Base-by-base conservation (phyloP, 345 rosid species). In the Erysimum cheiranthoides region DNA sequence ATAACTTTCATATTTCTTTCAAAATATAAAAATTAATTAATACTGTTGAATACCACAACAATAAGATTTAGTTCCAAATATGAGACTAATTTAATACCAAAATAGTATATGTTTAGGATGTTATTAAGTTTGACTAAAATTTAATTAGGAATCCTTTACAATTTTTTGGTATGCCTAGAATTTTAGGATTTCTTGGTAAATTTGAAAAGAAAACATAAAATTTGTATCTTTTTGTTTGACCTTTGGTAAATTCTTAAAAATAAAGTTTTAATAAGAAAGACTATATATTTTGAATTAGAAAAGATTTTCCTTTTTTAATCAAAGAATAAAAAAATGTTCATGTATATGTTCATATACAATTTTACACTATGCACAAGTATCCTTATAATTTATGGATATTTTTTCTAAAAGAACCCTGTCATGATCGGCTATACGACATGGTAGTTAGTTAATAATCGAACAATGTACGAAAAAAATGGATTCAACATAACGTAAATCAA, bases 381-480 rank as follows among this genome's bases (percentile, higher is more conserved):
- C 30, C 9, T 18, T 0, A 50, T 18, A 50, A 21, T 10, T 50
- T 47, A 47, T 47, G 25, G 10, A 7, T 14, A 4, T 7, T 4
- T 49, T 13, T 12, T 53, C 18, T 28, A 2, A 11, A 54, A 27
- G 6, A 30, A 0, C 5, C 18, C 17, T 6, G 21, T 13, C 61
- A 56, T 39, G 16, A 6, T 39, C 46, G 14, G 28, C 31, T 39
- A 40, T 61, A 61, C 40, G 50, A 40, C 36, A 27, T 39, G 2
- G 28, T 50, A 52, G 53, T 43, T 34, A 52, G 53, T 61, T 71
- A 16, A 61, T 2, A 35, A 47, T 14, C 32, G 6, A 64, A 46
- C 17, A 49, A 25, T 5, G 10, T 36, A 18, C 18, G 46, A 16
- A 17, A 21, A 21, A 18, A 4, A 60, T 10, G 46, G n/a, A 25